Evolutionary conservation across 768 basidiomycete genomes (phyloP).

Genomic region (Auriculariales sp.): DNA sequence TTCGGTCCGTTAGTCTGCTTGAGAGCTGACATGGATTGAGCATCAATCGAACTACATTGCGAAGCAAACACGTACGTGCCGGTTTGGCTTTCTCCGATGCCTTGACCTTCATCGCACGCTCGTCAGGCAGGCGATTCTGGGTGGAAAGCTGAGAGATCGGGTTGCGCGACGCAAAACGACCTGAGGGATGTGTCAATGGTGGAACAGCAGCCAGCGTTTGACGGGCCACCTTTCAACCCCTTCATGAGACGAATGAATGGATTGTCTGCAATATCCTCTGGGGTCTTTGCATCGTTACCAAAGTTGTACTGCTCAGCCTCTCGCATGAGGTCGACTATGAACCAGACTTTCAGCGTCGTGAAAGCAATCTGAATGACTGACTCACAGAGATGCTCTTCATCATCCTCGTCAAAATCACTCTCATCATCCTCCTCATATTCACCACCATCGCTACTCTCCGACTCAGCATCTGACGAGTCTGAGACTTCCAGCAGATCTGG

Average conservation of each 20-base stretch:
- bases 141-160: neutral
- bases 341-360: too few relatives aligned
- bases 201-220: neutral
- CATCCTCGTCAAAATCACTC: slow-evolving; percentile 46
- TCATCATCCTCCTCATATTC: slow-evolving; percentile 25
- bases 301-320: slow-evolving; percentile 60
- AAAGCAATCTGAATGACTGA: too few relatives aligned
- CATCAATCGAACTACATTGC: neutral
- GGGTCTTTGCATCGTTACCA: slow-evolving; percentile 30
- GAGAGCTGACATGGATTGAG: neutral
- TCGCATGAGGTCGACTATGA: slow-evolving; percentile 38
- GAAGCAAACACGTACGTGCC: too few relatives aligned
- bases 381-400: slow-evolving; percentile 57
- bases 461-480: slow-evolving; percentile 35
- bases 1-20: neutral
- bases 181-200: neutral
- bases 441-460: slow-evolving; percentile 20
- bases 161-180: slow-evolving; percentile 6
- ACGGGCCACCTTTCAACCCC: slow-evolving; percentile 45
- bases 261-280: slow-evolving; percentile 48
- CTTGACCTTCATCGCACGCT: neutral
- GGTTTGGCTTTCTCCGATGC: too few relatives aligned
- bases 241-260: slow-evolving; percentile 67
- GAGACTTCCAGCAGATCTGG: slow-evolving; percentile 55
- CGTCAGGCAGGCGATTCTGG: neutral